Evolutionary conservation across 176 grass and related monocot genomes (phyloP), one percentile per base, ranked within the genome.

Genomic region (Tillandsia leiboldiana): DNA sequence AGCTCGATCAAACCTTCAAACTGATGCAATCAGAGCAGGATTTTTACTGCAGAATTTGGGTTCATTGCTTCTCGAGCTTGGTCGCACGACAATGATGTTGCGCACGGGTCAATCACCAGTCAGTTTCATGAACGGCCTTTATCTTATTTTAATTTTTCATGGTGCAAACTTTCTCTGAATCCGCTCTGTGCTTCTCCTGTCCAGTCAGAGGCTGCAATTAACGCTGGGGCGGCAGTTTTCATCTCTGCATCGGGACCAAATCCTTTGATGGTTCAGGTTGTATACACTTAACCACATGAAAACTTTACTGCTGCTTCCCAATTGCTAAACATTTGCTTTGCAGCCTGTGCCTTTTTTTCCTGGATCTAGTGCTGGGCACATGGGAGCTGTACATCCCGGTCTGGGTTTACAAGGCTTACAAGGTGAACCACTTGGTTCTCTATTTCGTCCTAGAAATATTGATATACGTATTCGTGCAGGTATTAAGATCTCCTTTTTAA

Each of bases 261-360:
- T 80, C 89, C 89, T 69, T 76, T 99, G 79, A 93, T 99, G 94
- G 94, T 93, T 90, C 89, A 87, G 74, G 94, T 99, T 64, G 80
- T 79, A 78, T 13, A 79, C 73, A 22, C 69, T 28, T 23, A 57
- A 69, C 15, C 51, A 62, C 68, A 72, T 73, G 49, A 23, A 80
- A 79, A 65, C 49, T 72, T 22, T 76, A 9, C 12, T 64, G 11
- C 26, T 75, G 27, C 74, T 61, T 81, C 2, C 22, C 12, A 18
- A 12, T 62, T 50, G 67, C 79, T 87, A 74, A 80, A 69, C 42
- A 72, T 84, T 81, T 75, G 79, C 17, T 48, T 29, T 80, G 70
- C 87, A 99, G 94, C 94, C 94, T 86, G 89, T 83, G 82, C 94
- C 94, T 0, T 93, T 86, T 77, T 84, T 82, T 69, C 89, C 94